These are phyloP conservation scores for Epithemia pelagica DNA, from an alignment of 108 stramenopile genomes.

Conservation along the genomic window DNA sequence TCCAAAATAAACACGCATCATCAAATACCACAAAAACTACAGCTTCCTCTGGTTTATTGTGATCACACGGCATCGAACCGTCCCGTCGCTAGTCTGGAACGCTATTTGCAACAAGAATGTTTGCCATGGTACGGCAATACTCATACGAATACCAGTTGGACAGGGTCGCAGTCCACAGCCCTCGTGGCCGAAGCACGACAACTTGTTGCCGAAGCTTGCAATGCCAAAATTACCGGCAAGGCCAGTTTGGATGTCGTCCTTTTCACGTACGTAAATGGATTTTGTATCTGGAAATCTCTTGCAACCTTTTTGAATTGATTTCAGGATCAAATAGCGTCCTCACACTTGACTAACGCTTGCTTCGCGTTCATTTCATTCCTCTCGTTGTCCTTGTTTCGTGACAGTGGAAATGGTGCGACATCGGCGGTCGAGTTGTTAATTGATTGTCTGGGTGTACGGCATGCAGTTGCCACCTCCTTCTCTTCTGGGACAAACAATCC, in stretches of 20 bases:
- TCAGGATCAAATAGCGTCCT: neutral
- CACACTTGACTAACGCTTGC: neutral
- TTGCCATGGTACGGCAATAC: conserved; percentile 92
- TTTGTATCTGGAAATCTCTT: neutral
- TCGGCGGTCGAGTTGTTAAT: conserved; percentile 74
- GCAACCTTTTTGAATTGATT: neutral
- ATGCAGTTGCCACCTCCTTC: conserved; percentile 9
- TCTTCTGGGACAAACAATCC: neutral
- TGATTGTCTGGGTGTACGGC: conserved; percentile 51
- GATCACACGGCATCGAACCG: conserved; percentile 82
- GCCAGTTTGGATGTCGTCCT: conserved; percentile 85
- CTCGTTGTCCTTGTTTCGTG: no score
- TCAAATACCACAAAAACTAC: conserved; percentile 5
- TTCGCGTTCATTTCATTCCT: neutral
- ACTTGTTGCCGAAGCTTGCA: conserved; percentile 79
- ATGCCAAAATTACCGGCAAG: conserved; percentile 84
- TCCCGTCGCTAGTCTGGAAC: conserved; percentile 62
- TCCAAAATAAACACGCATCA: neutral
- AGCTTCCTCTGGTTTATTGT: conserved; percentile 78
- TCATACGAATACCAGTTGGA: conserved; percentile 83
- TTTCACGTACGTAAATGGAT: conserved; percentile 71
- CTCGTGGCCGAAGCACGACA: conserved; percentile 88
- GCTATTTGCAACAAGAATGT: conserved; percentile 46
- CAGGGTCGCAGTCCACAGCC: conserved; percentile 84
- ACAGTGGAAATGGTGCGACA: conserved; percentile 88